Percentiles rank a stretch among this genome's conserved stretches.
phyloP scores from a whole-genome alignment of 169 alveolate species.

The Condylostoma magnum region DNA sequence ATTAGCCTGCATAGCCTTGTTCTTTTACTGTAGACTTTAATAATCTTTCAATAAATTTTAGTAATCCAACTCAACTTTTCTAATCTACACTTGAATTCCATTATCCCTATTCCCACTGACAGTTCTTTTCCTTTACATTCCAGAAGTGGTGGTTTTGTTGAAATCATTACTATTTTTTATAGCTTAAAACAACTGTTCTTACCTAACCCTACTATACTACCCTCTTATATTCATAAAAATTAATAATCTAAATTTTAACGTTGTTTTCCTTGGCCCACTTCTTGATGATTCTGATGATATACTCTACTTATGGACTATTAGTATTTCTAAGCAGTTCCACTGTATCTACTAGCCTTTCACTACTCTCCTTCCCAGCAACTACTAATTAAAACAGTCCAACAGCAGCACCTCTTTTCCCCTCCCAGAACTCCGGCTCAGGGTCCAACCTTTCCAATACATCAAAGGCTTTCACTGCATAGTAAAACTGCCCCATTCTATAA shows the following conservation, averaged over 20 bases:
- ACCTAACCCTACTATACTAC: no score
- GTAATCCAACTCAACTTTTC: no score
- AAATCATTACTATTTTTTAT: no score
- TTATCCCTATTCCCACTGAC: no score
- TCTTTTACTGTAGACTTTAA: no score
- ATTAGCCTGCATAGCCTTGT: no score
- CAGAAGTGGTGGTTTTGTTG: no score
- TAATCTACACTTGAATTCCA: no score
- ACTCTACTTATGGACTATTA: conserved; percentile 70
- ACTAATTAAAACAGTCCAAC: conserved; percentile 82
- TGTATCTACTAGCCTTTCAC: conserved; percentile 68
- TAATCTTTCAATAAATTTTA: no score
- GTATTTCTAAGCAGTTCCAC: conserved; percentile 72
- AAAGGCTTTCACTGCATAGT: conserved; percentile 86
- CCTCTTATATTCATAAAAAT: no score
- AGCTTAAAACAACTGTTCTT: no score
- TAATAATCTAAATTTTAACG: conserved; percentile 11
- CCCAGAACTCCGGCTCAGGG: conserved; percentile 84
- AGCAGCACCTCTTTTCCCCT: conserved; percentile 84
- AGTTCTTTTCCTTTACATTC: no score
- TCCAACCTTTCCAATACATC: conserved; percentile 86
- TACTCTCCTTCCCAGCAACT: conserved; percentile 73
- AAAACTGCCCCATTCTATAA: conserved; percentile 89
- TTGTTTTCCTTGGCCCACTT: conserved; percentile 78
- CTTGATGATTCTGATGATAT: conserved; percentile 69